Percentiles rank a stretch among this genome's conserved stretches.
These are phyloP conservation scores for Sarocladiaceae sp. DNA, from an alignment of 2,329 filamentous ascomycete species.

Conservation along the genomic window DNA sequence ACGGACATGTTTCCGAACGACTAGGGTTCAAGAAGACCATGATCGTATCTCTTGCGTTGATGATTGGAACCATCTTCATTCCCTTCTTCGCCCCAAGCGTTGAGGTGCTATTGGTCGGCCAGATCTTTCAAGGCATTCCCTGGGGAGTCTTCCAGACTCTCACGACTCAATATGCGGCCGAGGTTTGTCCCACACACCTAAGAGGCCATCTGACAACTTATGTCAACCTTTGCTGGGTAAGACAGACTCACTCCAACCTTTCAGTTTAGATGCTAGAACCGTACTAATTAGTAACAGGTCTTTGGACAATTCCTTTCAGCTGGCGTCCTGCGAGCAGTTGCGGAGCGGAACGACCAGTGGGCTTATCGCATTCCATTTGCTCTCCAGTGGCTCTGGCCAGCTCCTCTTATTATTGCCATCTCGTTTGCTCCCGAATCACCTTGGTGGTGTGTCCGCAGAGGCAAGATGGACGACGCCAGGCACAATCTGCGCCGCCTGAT, in stretches of 20 bases:
- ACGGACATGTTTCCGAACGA: conserved; percentile 57
- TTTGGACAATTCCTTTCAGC: conserved; percentile 41
- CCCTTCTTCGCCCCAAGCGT: conserved; percentile 43
- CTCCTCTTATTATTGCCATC: conserved; percentile 23
- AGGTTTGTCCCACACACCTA: conserved; percentile 39
- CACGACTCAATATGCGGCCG: conserved; percentile 42
- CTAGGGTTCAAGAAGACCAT: conserved; percentile 60
- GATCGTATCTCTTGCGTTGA: conserved; percentile 43
- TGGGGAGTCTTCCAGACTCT: conserved; percentile 43
- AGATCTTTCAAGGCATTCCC: conserved; percentile 43
- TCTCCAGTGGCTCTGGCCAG: conserved; percentile 44
- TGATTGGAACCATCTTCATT: conserved; percentile 48
- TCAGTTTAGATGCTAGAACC: conserved; percentile 31
- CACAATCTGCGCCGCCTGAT: conserved; percentile 21
- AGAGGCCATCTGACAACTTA: conserved; percentile 41
- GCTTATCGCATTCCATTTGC: conserved; percentile 44
- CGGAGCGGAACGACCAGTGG: conserved; percentile 32
- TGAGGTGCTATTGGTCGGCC: conserved; percentile 36
- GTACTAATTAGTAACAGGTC: conserved; percentile 41
- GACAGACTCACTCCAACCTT: conserved; percentile 28
- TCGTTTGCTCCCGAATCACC: conserved; percentile 26
- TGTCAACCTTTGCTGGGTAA: conserved; percentile 24
- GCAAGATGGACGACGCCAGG: conserved; percentile 39
- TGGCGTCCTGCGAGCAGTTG: conserved; percentile 21
- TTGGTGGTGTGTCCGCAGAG: conserved; percentile 26